Evolutionary conservation across 371 early-diverging fungal species (phyloP).

Genomic region (Syncephalastrum contaminatum): DNA sequence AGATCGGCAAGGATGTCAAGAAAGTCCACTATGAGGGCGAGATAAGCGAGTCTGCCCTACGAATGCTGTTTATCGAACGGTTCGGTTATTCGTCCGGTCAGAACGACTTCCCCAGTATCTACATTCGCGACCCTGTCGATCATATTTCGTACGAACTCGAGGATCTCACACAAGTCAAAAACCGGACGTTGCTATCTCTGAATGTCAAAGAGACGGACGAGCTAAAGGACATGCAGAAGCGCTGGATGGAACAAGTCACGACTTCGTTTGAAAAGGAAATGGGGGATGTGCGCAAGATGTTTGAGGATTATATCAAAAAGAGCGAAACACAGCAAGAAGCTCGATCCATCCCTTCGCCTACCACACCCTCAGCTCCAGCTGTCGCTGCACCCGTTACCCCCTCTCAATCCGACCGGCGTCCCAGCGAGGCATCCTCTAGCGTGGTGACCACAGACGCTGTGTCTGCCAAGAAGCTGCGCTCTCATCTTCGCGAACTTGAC

Average conservation of each 20-base stretch:
- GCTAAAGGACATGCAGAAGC: constrained; percentile 30
- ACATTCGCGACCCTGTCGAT: constrained; percentile 62
- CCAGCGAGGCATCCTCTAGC: background rate
- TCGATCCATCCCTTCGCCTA: background rate
- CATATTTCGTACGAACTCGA: constrained; percentile 71
- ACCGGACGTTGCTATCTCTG: constrained; percentile 63
- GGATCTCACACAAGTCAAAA: constrained; percentile 59
- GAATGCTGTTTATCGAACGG: constrained; percentile 67
- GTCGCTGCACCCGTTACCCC: background rate
- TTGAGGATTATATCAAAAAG: constrained; percentile 34
- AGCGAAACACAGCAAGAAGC: constrained; percentile 13
- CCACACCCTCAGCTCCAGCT: constrained; percentile 1
- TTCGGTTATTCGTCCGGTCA: constrained; percentile 63
- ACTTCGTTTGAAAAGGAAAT: constrained; percentile 34
- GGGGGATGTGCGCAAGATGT: constrained; percentile 24
- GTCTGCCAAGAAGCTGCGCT: constrained; percentile 12
- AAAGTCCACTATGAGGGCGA: constrained; percentile 58
- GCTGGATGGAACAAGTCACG: constrained; percentile 28
- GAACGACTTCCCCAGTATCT: constrained; percentile 65
- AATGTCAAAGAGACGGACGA: constrained; percentile 46
- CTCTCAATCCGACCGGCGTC: background rate
- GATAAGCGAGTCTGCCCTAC: constrained; percentile 57
- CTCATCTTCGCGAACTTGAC: constrained; percentile 33
- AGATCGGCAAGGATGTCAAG: constrained; percentile 62
- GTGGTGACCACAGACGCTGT: background rate